Evolutionary conservation across 1,139 yeast species (phyloP), one percentile per base, ranked within the genome.

Genomic region (Geotrichum carabidarum): DNA sequence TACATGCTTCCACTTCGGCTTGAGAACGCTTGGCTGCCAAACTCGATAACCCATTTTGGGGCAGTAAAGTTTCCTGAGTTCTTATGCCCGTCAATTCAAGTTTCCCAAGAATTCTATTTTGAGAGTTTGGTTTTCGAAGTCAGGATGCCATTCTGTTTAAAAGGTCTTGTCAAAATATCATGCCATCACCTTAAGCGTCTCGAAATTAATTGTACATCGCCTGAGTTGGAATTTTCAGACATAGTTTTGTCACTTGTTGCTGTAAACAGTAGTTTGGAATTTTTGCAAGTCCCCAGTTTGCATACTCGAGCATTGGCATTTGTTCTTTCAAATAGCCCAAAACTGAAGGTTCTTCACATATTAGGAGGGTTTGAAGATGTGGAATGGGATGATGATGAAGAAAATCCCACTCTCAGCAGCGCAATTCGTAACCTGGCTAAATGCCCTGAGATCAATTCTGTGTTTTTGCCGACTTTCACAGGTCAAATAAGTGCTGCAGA

Each of bases 1-100:
- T 45, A 35, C 17, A 36, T 45, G 49, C 35, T 45, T 11, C 49
- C 49, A 2, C 42, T 45, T 35, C 42, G 17, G 15, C 49, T 45
- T 1, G 42, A 36, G 14, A 34, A 14, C 5, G 9, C 22, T n/a
- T 45, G 49, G 49, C 34, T 45, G 9, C 49, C 49, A 14, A 35
- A 18, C n/a, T 45, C 49, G 7, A 18, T 45, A 18, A 17, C 30
- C 2, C 32, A 36, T 11, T 42, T 45, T 12, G 32, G 18, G 3
- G 18, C 27, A 8, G 4, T 45, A 32, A 45, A 45, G 14, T 35
- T 45, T 35, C 49, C 49, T 5, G 42, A 22, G 35, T 45, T 45
- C 17, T 9, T 45, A 11, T 18, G 15, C 14, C 6, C 11, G 14
- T 2, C 17, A 2, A 14, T 2, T 17, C 34, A 12, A 4, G 14